Base-by-base conservation (phyloP, 2,329 filamentous ascomycete species). In the Colletotrichum abscissum region DNA sequence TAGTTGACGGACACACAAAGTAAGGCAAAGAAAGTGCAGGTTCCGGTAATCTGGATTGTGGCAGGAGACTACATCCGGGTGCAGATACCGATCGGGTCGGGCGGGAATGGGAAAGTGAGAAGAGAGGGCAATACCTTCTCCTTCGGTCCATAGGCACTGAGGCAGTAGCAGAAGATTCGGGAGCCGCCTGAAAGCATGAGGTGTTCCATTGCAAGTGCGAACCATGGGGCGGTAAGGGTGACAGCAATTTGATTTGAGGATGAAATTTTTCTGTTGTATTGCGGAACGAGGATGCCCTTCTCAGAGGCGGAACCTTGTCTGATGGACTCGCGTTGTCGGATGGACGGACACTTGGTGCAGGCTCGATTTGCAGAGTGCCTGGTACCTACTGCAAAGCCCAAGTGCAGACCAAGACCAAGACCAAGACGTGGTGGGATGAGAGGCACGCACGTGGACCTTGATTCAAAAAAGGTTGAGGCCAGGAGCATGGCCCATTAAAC, bases 401-500 rank as follows among this genome's bases (percentile, higher is more conserved):
- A 33, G 30, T 33, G 30, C 30, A 33, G 30, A 11, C 30, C 30
- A 33, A 33, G 30, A 33, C 30, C 30, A 33, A 56, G 46, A 30
- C 12, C 33, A 35, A 7, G n/a, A 46, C 14, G 42, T 49, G 42
- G 42, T 49, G 19, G 42, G 42, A 22, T 49, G 42, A 22, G 42
- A 49, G 42, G 42, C 42, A 49, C 42, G 42, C 42, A 49, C 42
- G 42, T 49, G 42, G 42, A 49, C 19, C 42, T 49, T 49, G 42
- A 22, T 49, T 49, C 19, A 4, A 56, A 33, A 22, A 33, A 49
- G 19, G 46, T 12, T 26, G 28, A 24, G 62, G 62, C 42, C 46
- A 33, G 49, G 52, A 16, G 57, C 54, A 30, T 60, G 52, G 63
- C 33, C 67, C 65, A 59, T 64, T 42, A 72, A 64, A 72, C 58